Base-by-base conservation (phyloP, 2,329 filamentous ascomycete species). In the Plectosphaerella plurivora region DNA sequence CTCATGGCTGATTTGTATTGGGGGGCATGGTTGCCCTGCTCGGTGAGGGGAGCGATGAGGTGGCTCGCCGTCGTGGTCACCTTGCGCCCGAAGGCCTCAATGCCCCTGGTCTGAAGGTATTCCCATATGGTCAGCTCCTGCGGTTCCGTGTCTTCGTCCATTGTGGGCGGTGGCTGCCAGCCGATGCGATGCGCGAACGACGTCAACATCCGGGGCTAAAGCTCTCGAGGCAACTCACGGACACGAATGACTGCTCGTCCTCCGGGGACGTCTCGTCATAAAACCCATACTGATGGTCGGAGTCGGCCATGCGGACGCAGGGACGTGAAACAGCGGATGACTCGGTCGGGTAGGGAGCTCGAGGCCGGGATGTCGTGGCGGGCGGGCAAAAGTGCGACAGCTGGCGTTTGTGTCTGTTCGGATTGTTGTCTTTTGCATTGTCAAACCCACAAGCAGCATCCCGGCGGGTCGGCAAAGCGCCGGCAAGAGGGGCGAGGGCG, bases 61-160 rank as follows among this genome's bases (percentile, higher is more conserved):
- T 96, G 91, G 64, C 85, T 89, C 52, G 94, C 94, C 18, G 94
- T 97, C 25, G 91, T 91, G 28, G 92, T 94, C 57, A 97, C 91
- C 73, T 97, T 99, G 66, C 93, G 86, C 60, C 91, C 85, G 71
- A 99, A 97, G 51, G 90, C 89, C 73, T 97, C 92, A 62, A 97
- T 76, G 59, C 94, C 89, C 63, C 91, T 88, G 51, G 90, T 85
- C 91, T 96, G 63, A 49, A 47, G 57, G 53, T 57, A 53, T 16
- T 39, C 16, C 25, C 16, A 35, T 47, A 51, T 52, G 53, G 51
- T 63, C 56, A 62, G 57, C 47, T 24, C 47, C 42, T 20, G 39
- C 16, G 45, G 42, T 14, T 16, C 36, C 12, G 36, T 39, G n/a
- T 3, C 36, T 14, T 39, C n/a, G 4, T 12, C n/a, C 12, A 39